phyloP scores from a whole-genome alignment of 2,329 filamentous ascomycete species.

The Penicillium palitans region DNA sequence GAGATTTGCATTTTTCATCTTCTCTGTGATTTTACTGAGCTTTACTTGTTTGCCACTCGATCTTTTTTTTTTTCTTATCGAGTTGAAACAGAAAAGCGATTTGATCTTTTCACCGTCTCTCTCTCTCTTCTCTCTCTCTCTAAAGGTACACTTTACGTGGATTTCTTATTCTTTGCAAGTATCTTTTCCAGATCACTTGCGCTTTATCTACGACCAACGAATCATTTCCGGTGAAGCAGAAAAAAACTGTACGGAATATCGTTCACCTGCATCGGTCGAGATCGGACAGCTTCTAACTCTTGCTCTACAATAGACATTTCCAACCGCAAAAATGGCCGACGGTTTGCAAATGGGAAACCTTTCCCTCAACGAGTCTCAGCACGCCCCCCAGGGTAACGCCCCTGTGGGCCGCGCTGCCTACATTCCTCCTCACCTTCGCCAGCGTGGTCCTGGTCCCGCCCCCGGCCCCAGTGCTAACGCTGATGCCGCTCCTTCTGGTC shows the following conservation, averaged over 20 bases:
- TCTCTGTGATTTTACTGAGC: constrained; percentile 18
- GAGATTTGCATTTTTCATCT: constrained; percentile 32
- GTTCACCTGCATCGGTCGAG: not conserved
- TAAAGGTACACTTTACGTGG: constrained; percentile 16
- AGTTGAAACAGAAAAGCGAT: constrained; percentile 24
- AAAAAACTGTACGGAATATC: constrained; percentile 17
- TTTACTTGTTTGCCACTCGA: constrained; percentile 25
- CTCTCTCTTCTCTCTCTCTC: constrained; percentile 16
- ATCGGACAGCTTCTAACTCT: constrained; percentile 14
- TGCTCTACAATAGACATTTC: constrained; percentile 7
- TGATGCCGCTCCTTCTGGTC: constrained; percentile 38
- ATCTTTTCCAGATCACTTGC: constrained; percentile 13
- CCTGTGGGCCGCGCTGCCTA: constrained; percentile 60
- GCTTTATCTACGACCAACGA: constrained; percentile 10
- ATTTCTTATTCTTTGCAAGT: constrained; percentile 12
- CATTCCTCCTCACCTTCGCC: constrained; percentile 65
- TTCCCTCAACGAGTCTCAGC: constrained; percentile 62
- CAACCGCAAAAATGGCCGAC: constrained; percentile 42
- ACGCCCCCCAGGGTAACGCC: constrained; percentile 52
- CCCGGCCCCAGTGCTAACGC: constrained; percentile 24
- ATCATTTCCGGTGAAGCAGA: constrained; percentile 18
- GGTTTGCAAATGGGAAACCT: constrained; percentile 43
- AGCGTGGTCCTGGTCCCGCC: constrained; percentile 31
- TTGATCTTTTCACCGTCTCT: constrained; percentile 25
- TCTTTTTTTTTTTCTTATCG: constrained; percentile 26